phyloP scores from a whole-genome alignment of 1,139 yeast genomes.

The Scheffersomyces segobiensis region DNA sequence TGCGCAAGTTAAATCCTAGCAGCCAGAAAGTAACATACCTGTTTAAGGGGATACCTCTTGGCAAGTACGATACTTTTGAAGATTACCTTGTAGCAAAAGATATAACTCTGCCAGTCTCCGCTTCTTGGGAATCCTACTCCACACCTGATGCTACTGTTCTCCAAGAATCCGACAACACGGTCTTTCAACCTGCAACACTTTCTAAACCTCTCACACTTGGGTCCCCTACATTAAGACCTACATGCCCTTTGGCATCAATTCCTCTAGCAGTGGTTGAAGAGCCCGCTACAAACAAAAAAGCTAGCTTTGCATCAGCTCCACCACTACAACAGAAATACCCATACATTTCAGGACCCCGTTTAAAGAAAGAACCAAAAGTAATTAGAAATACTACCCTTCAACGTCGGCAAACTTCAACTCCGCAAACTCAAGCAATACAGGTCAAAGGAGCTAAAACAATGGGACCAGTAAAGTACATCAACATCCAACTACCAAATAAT shows the following conservation, averaged over 20 bases:
- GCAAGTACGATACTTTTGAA: conserved; percentile 17
- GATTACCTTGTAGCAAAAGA: conserved; percentile 10
- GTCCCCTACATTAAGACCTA: neutral
- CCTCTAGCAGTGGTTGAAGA: neutral
- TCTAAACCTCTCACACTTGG: neutral
- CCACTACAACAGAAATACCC: neutral
- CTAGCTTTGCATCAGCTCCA: neutral
- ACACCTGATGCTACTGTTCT: neutral
- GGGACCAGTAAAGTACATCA: conserved; percentile 6
- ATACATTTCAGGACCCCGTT: neutral
- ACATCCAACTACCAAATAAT: conserved; percentile 10
- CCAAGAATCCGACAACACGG: neutral
- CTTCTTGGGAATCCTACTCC: neutral
- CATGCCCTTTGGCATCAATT: neutral
- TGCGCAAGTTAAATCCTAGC: conserved; percentile 9
- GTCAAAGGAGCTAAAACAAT: neutral
- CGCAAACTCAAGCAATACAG: neutral
- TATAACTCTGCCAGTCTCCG: neutral
- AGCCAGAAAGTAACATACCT: conserved; percentile 8
- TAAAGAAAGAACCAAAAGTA: neutral
- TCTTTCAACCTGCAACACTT: neutral
- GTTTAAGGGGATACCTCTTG: conserved; percentile 15
- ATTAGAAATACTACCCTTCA: neutral
- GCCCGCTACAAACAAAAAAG: neutral
- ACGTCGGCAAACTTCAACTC: neutral